These are phyloP conservation scores for Apiotrichum montevideense DNA, from an alignment of 1,284 basidiomycete species.

Conservation along the genomic window DNA sequence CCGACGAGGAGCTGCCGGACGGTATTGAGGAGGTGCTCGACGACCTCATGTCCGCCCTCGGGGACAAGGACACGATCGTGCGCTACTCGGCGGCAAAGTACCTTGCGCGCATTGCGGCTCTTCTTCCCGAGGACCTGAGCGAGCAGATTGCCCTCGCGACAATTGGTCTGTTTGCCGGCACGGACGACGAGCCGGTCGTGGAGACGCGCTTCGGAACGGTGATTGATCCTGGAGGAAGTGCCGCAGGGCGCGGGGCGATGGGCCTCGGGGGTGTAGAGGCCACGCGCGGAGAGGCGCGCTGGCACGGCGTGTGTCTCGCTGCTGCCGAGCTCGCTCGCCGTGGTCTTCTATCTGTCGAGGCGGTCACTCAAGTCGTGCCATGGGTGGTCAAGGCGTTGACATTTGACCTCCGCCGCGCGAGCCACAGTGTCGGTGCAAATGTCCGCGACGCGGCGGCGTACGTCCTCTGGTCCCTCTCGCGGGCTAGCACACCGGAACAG, in stretches of 20 bases:
- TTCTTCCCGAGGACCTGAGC: conserved; percentile 67
- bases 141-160: conserved; percentile 76
- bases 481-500: conserved; percentile 60
- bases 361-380: conserved; percentile 59
- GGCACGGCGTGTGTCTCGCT: conserved; percentile 92
- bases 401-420: conserved; percentile 86
- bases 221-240: conserved; percentile 53
- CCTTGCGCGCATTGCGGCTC: conserved; percentile 74
- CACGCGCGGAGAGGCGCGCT: conserved; percentile 74
- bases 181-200: conserved; percentile 41
- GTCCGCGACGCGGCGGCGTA: conserved; percentile 94
- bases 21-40: conserved; percentile 71
- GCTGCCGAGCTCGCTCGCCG: conserved; percentile 86
- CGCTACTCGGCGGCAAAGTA: conserved; percentile 95
- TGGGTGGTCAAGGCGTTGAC: conserved; percentile 82
- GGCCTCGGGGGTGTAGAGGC: conserved; percentile 55
- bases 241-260: conserved; percentile 53
- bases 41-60: conserved; percentile 65
- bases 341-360: conserved; percentile 59
- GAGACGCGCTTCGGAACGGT: conserved; percentile 32
- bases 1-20: conserved; percentile 68
- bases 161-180: conserved; percentile 57
- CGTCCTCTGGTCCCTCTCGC: conserved; percentile 87
- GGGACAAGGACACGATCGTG: conserved; percentile 92
- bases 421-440: conserved; percentile 87